These are phyloP conservation scores for Cladosporium colombiae DNA, from an alignment of 2,329 filamentous ascomycete genomes.

Conservation along the genomic window DNA sequence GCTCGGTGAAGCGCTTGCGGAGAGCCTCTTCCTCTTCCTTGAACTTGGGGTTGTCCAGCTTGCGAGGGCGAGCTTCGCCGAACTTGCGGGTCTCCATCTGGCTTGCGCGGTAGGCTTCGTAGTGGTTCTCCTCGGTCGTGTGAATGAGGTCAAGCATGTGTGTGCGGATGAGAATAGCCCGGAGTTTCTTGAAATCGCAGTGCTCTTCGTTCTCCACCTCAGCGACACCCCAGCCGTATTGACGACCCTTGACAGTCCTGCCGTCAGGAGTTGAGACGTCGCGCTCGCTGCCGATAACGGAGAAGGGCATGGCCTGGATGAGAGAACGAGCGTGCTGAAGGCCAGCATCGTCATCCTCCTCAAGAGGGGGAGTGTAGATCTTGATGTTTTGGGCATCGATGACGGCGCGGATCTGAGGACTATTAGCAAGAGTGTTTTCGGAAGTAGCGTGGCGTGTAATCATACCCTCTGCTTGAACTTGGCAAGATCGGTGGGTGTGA, in stretches of 20 bases:
- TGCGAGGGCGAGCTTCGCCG: constrained; percentile 92
- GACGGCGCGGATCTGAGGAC: constrained; percentile 78
- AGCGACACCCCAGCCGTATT: constrained; percentile 98
- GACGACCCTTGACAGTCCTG: constrained; percentile 96
- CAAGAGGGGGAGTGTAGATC: constrained; percentile 96
- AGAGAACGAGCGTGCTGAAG: constrained; percentile 91
- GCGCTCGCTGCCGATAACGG: constrained; percentile 98
- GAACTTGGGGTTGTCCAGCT: constrained; percentile 99
- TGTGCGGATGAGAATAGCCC: constrained; percentile 89
- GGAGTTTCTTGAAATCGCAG: constrained; percentile 99
- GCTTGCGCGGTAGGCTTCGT: constrained; percentile 97
- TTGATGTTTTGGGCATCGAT: constrained; percentile 99
- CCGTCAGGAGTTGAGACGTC: constrained; percentile 96
- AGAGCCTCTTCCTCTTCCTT: constrained; percentile 99
- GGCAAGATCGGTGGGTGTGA: constrained; percentile 86
- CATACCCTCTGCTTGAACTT: constrained; percentile 94
- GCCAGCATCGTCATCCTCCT: constrained; percentile 97
- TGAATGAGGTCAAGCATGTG: constrained; percentile 99
- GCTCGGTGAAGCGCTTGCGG: constrained; percentile 98
- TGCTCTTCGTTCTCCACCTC: constrained; percentile 99
- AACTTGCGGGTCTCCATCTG: constrained; percentile 99
- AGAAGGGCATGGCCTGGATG: constrained; percentile 97
- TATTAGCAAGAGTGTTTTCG: constrained; percentile 31
- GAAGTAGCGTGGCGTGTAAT: constrained; percentile 24
- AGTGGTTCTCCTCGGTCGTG: constrained; percentile 98